Conservation (phyloP, 73 alveolate species). For the Stentor roeselii region DNA sequence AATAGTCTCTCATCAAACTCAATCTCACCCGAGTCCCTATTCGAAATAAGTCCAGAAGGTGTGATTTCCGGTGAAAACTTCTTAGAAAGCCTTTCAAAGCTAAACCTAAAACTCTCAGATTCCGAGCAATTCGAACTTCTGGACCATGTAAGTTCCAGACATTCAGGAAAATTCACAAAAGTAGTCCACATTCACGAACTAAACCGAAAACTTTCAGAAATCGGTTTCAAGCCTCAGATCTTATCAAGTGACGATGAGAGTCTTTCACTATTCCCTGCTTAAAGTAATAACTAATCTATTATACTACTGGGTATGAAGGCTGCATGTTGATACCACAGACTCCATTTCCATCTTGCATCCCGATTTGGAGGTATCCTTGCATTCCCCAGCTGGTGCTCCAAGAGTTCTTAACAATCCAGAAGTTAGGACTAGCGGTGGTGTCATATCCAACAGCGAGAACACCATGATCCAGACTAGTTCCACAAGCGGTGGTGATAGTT, state of each 20-base stretch:
- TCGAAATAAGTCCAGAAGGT: background rate
- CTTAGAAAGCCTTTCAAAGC: background rate
- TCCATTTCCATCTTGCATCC: slow-evolving; percentile 15
- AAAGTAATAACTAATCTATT: no score
- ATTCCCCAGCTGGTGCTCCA: slow-evolving; percentile 62
- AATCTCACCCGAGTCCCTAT: background rate
- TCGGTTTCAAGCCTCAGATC: background rate
- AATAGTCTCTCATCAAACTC: background rate
- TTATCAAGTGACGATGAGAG: background rate
- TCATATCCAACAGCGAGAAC: slow-evolving; percentile 71
- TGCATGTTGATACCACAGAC: slow-evolving; percentile 44
- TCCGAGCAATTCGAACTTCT: background rate
- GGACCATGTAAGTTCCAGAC: background rate
- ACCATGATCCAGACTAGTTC: slow-evolving; percentile 67
- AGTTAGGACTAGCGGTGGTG: background rate
- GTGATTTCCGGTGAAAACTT: background rate
- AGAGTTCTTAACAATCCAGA: slow-evolving; percentile 50
- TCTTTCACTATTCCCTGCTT: no score
- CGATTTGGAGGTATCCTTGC: slow-evolving; percentile 50
- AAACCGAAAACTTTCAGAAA: background rate
- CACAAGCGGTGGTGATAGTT: slow-evolving; percentile 40
- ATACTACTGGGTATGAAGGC: slow-evolving; percentile 41
- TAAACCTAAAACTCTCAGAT: background rate
- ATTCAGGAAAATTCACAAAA: background rate
- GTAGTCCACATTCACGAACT: background rate